These are phyloP conservation scores for Rhodotorula sp. DNA, from an alignment of 1,284 basidiomycete genomes.

Conservation along the genomic window DNA sequence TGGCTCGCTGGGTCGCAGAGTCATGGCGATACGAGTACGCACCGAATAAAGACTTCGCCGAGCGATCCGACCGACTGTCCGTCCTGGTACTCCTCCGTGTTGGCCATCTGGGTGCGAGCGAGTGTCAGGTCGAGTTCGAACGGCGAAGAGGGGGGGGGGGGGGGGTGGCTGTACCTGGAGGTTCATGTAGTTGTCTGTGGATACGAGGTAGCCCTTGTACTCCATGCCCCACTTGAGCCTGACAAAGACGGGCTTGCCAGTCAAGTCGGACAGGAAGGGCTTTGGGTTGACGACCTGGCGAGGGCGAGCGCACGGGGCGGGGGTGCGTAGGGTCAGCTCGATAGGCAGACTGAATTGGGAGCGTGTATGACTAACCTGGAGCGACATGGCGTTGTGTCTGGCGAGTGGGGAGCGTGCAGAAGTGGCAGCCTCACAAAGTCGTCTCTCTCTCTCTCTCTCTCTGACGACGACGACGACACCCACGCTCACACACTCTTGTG, in stretches of 20 bases:
- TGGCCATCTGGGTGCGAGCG: constrained; percentile 68
- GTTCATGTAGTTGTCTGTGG: constrained; percentile 99
- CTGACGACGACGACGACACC: not conserved
- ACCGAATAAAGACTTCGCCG: constrained; percentile 98
- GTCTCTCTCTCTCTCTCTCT: not conserved
- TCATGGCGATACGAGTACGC: no score
- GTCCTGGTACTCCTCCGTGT: constrained; percentile 97
- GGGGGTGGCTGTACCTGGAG: constrained; percentile 66
- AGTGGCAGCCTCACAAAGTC: not conserved
- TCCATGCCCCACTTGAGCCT: constrained; percentile 98
- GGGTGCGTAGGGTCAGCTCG: not conserved
- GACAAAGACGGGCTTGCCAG: constrained; percentile 91
- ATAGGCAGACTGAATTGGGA: not conserved
- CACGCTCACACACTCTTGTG: not conserved
- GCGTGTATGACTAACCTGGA: constrained; percentile 9
- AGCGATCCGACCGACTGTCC: constrained; percentile 92
- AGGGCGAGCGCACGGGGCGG: not conserved
- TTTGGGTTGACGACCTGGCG: constrained; percentile 91
- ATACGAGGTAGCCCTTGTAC: constrained; percentile 98
- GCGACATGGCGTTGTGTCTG: constrained; percentile 22
- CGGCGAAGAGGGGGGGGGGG: not conserved
- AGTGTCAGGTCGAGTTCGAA: not conserved
- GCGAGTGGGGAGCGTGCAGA: not conserved
- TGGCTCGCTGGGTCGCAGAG: no score
- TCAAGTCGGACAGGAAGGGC: constrained; percentile 96